phyloP scores from a whole-genome alignment of 805 yeast genomes.

The Kluyveromyces dobzhanskii region DNA sequence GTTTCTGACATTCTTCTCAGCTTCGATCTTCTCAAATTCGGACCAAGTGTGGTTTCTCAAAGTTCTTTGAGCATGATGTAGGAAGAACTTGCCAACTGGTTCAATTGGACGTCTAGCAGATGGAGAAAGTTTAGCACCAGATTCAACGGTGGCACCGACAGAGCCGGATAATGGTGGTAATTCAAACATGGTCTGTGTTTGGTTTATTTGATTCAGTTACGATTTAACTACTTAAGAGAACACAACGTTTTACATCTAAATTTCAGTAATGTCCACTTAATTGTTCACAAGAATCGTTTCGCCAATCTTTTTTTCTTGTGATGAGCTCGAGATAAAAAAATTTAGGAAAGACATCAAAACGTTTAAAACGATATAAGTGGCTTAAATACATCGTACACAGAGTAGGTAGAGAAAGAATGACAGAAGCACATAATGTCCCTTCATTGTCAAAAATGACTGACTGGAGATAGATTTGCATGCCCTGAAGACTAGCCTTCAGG shows the following conservation, averaged over 20 bases:
- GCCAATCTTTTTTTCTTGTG: background rate
- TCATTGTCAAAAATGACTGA: no score
- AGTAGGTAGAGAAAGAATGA: no score
- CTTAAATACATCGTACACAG: no score
- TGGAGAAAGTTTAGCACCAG: conserved; percentile 42
- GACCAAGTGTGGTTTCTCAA: conserved; percentile 98
- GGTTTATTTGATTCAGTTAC: no score
- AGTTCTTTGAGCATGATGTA: conserved; percentile 94
- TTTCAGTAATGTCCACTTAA: no score
- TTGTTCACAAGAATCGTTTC: background rate
- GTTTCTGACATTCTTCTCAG: conserved; percentile 70
- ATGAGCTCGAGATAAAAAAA: conserved; percentile 1
- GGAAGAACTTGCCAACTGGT: conserved; percentile 92
- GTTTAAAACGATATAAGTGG: background rate
- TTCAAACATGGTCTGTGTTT: conserved; percentile 23
- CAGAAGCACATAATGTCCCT: no score
- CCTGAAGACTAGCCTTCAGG: no score
- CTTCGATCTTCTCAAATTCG: conserved; percentile 89
- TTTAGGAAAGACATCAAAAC: background rate
- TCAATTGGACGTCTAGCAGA: conserved; percentile 77
- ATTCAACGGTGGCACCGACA: conserved; percentile 44
- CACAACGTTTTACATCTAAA: no score
- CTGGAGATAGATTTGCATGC: no score
- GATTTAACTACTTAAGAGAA: no score
- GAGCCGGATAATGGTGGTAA: conserved; percentile 49